Evolutionary conservation across 306 rosid genomes (phyloP).

Genomic region (Pterocarpus santalinus): DNA sequence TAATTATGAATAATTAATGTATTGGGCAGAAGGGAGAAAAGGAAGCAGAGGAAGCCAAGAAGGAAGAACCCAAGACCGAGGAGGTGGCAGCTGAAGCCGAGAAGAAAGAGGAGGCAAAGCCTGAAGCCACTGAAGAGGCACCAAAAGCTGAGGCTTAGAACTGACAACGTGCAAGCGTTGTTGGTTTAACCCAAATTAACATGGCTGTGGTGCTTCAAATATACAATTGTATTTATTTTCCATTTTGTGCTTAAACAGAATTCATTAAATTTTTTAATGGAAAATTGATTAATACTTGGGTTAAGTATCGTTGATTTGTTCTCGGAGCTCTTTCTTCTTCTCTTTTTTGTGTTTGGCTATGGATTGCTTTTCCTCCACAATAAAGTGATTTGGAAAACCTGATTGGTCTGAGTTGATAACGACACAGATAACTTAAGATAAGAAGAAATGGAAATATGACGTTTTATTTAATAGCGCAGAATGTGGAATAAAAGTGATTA

Average conservation of each 20-base stretch:
- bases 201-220: neutral
- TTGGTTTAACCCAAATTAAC: neutral
- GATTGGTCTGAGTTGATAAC: too few relatives aligned
- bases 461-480: too few relatives aligned
- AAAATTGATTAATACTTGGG: slow-evolving; percentile 31
- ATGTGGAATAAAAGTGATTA: too few relatives aligned
- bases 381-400: too few relatives aligned
- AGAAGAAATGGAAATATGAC: too few relatives aligned
- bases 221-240: slow-evolving; percentile 8
- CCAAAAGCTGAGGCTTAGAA: neutral
- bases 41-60: slow-evolving; percentile 25
- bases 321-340: neutral
- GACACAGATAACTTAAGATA: too few relatives aligned
- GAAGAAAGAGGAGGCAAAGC: slow-evolving; percentile 23
- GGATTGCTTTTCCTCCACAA: too few relatives aligned
- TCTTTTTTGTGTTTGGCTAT: too few relatives aligned
- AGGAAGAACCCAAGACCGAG: neutral
- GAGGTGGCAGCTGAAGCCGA: slow-evolving; percentile 11
- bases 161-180: slow-evolving; percentile 15
- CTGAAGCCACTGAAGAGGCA: neutral
- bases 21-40: slow-evolving; percentile 36
- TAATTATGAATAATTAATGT: neutral
- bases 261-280: slow-evolving; percentile 25
- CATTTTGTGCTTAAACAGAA: slow-evolving; percentile 26
- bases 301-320: neutral